These are phyloP conservation scores for Triangularia verruculosa DNA, from an alignment of 2,329 filamentous ascomycete species.

Conservation along the genomic window DNA sequence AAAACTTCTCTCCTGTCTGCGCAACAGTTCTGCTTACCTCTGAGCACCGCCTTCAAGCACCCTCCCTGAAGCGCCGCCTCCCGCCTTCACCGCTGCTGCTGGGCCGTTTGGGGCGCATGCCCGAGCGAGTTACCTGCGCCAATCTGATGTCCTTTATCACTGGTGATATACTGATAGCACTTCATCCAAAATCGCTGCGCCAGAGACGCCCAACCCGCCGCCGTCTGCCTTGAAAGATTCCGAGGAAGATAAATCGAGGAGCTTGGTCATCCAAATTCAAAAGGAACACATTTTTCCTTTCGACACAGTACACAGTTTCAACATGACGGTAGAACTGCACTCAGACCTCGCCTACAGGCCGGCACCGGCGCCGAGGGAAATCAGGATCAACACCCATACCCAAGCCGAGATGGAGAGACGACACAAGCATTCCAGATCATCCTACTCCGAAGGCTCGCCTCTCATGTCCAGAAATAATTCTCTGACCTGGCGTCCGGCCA, in stretches of 20 bases:
- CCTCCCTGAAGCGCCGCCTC: not conserved
- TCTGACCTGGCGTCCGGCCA: conserved; percentile 57
- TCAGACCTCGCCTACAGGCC: conserved; percentile 36
- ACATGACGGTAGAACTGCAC: conserved; percentile 36
- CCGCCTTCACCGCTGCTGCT: conserved; percentile 4
- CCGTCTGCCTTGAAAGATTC: not conserved
- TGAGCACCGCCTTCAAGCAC: not conserved
- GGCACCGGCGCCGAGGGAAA: conserved; percentile 34
- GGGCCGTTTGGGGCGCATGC: conserved; percentile 6
- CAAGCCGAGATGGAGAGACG: conserved; percentile 34
- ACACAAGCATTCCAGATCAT: conserved; percentile 61
- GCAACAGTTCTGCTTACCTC: conserved; percentile 5
- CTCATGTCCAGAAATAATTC: conserved; percentile 58
- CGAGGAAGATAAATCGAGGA: not conserved
- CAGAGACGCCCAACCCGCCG: not conserved
- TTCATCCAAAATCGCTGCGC: conserved; percentile 13
- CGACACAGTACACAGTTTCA: not conserved
- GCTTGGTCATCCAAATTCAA: conserved; percentile 9
- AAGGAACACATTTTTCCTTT: not conserved
- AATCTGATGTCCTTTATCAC: conserved; percentile 8
- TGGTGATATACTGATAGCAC: conserved; percentile 8
- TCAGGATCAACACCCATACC: conserved; percentile 23
- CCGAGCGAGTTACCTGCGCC: conserved; percentile 1
- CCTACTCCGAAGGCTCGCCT: conserved; percentile 59
- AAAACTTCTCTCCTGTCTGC: conserved; percentile 15